Evolutionary conservation across 2,329 filamentous ascomycete genomes (phyloP).

Genomic region (Paramyrothecium roridum): DNA sequence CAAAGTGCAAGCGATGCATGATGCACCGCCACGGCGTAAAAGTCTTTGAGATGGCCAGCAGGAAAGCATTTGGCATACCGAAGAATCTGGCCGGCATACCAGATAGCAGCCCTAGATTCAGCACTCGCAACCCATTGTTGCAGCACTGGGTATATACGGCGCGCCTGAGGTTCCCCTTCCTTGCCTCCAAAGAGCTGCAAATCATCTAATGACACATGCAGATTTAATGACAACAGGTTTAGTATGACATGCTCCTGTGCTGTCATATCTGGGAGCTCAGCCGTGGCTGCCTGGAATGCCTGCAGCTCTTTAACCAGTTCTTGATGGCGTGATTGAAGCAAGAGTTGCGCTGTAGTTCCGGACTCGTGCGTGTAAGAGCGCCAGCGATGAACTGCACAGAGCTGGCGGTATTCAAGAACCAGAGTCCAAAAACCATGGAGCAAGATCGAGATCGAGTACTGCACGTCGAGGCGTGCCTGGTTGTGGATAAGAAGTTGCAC

Average conservation of each 20-base stretch:
- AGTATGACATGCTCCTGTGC: slow-evolving; percentile 45
- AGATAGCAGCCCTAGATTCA: slow-evolving; percentile 58
- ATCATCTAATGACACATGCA: slow-evolving; percentile 63
- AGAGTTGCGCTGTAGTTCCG: slow-evolving; percentile 36
- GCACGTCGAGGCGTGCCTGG: slow-evolving; percentile 50
- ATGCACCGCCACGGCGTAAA: slow-evolving; percentile 66
- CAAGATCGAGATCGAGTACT: slow-evolving; percentile 56
- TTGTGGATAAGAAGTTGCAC: slow-evolving; percentile 47
- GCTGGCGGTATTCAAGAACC: slow-evolving; percentile 63
- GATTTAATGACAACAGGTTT: slow-evolving; percentile 58
- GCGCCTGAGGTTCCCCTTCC: slow-evolving; percentile 63
- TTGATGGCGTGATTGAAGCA: slow-evolving; percentile 55
- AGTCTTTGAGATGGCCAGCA: slow-evolving; percentile 55
- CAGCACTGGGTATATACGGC: slow-evolving; percentile 54
- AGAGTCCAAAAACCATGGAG: slow-evolving; percentile 64
- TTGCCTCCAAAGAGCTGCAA: slow-evolving; percentile 66
- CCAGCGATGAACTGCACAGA: slow-evolving; percentile 45
- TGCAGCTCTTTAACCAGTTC: slow-evolving; percentile 59
- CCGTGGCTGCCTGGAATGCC: slow-evolving; percentile 40
- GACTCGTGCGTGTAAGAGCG: slow-evolving; percentile 42
- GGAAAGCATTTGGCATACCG: slow-evolving; percentile 56
- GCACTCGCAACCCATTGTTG: slow-evolving; percentile 55
- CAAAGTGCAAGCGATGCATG: slow-evolving; percentile 67
- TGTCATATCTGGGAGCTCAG: slow-evolving; percentile 39
- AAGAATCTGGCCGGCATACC: slow-evolving; percentile 66